Base-by-base conservation (phyloP, 2,329 filamentous ascomycete genomes). In the Dactylella cylindrospora region DNA sequence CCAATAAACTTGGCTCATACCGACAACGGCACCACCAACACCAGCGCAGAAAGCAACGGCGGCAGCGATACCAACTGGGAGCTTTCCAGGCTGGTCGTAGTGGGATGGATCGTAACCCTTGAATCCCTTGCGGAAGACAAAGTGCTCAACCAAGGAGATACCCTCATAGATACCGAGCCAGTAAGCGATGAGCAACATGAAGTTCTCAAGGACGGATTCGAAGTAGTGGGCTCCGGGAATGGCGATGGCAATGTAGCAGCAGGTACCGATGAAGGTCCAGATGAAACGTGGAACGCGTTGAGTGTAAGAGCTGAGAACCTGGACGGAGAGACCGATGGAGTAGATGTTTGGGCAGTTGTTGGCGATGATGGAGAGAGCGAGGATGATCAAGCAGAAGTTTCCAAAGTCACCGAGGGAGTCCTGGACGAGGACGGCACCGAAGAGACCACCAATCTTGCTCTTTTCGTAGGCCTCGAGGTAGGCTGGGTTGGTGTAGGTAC, bases 301-400 rank as follows among this genome's bases (percentile, higher is more conserved):
- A 1, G 82, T 79, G 70, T 76, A 77, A 35, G 77, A 77, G 7
- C 77, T 78, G 31, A 88, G 73, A 10, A 86, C 79, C 70, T 88
- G 84, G 29, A 86, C 76, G 9, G 81, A 83, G 31, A 89, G 76
- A 4, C 80, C 79, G 40, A 83, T 80, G 13, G 83, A 86, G 76
- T 90, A 89, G 71, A 85, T 81, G 70, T 85, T 86, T 4, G 83
- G 83, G 70, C 80, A 84, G 73, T 86, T 86, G 74, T 84, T 86
- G 57, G 82, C 84, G 64, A 86, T 77, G 70, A 84, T 85, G 47
- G 79, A 82, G 10, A 86, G 76, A 1, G 82, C 81, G 6, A 87
- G 77, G 39, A 86, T 76, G 47, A 85, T 77, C 20, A 86, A 73
- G 71, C 85, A 88, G 76, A 88, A 87, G 70, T 85, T 78, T 65